phyloP scores from a whole-genome alignment of 495 filamentous ascomycete genomes.

The Echria macrotheca region DNA sequence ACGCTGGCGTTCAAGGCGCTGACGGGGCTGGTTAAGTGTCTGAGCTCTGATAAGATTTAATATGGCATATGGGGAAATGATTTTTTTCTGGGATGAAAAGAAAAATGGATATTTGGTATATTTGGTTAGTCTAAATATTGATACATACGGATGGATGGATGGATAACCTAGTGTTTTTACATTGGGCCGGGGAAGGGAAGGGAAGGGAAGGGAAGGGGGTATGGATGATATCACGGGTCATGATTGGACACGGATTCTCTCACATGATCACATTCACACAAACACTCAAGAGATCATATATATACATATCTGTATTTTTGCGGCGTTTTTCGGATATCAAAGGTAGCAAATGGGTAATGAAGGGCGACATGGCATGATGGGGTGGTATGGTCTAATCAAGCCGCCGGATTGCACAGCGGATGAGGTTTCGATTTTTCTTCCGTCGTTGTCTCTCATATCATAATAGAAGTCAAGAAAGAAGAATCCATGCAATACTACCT shows the following conservation, averaged over 20 bases:
- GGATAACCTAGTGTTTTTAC: not conserved
- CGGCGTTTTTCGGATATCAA: no score
- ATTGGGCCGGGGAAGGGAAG: not conserved
- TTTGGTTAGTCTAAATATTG: not conserved
- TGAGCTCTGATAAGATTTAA: constrained; percentile 31
- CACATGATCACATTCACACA: no score
- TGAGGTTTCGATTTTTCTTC: no score
- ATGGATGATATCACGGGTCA: not conserved
- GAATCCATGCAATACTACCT: constrained; percentile 41
- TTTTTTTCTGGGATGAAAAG: no score
- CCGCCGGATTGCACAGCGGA: not conserved
- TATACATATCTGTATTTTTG: not conserved
- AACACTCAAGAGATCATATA: no score
- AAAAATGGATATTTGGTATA: not conserved
- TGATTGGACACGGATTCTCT: no score
- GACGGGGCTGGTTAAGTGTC: constrained; percentile 35
- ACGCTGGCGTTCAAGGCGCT: constrained; percentile 42
- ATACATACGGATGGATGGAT: no score
- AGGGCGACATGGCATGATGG: not conserved
- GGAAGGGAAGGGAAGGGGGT: not conserved
- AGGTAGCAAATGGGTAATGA: no score
- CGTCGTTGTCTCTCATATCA: no score
- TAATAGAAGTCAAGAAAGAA: no score
- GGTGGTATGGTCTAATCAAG: no score
- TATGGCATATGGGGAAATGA: constrained; percentile 1